phyloP scores from a whole-genome alignment of 106 monocot genomes.

The Alisma plantagoaquatica region DNA sequence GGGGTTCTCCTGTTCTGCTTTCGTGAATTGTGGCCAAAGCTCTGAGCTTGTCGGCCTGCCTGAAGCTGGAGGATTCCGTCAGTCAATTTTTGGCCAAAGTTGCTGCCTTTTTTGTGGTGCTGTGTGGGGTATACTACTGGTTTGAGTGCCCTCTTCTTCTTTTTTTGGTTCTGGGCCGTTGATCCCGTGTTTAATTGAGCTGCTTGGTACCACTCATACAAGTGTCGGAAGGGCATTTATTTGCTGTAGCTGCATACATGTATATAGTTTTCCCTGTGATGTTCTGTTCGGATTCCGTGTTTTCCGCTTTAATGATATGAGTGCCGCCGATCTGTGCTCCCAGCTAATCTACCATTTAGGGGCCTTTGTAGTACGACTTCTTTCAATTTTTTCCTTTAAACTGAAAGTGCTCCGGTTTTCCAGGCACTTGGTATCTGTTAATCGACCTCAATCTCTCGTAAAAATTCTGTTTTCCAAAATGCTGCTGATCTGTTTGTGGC shows the following conservation, averaged over 20 bases:
- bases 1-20: background rate
- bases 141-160: no score
- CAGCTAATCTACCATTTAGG: background rate
- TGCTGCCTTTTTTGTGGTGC: background rate
- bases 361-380: background rate
- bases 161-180: no score
- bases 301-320: background rate
- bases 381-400: background rate
- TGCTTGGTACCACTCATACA: no score
- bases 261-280: background rate
- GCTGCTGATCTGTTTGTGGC: background rate
- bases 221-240: no score
- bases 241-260: no score
- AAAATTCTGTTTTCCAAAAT: background rate
- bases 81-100: background rate
- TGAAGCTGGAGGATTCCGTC: background rate
- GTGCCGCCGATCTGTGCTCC: no score
- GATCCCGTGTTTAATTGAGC: no score
- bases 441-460: background rate
- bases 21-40: background rate
- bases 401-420: background rate
- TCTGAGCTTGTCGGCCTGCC: background rate
- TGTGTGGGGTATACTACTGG: background rate
- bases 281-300: background rate
- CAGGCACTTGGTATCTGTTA: background rate